A percentile compares a stretch with the other conserved stretches of the same genome.
These are phyloP conservation scores for Rhodotorula sphaerocarpa DNA, from an alignment of 768 basidiomycete genomes.

Conservation along the genomic window DNA sequence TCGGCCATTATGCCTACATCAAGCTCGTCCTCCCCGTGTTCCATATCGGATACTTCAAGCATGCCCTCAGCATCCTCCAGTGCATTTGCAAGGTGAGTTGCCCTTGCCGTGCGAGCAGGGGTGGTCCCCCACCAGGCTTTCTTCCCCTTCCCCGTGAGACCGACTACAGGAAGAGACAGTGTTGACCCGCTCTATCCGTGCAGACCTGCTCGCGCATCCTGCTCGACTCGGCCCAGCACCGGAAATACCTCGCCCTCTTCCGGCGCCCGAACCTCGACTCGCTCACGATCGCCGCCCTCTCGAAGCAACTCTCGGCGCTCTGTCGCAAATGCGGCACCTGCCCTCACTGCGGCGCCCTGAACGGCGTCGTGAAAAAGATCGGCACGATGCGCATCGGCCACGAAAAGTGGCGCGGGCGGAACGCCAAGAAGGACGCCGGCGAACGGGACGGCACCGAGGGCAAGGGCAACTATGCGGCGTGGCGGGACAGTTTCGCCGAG, in stretches of 20 bases:
- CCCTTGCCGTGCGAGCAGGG: background rate
- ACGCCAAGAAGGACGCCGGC: conserved; percentile 78
- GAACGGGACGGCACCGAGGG: conserved; percentile 57
- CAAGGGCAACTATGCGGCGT: conserved; percentile 32
- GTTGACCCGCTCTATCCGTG: conserved; percentile 63
- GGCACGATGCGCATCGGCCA: conserved; percentile 93
- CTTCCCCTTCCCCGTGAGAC: background rate
- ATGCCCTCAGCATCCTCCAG: conserved; percentile 84
- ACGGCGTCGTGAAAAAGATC: conserved; percentile 92
- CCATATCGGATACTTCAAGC: conserved; percentile 97
- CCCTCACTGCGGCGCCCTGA: conserved; percentile 83
- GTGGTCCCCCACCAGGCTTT: no score
- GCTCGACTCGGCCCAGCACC: conserved; percentile 75
- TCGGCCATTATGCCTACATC: conserved; percentile 98
- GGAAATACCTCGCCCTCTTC: conserved; percentile 77
- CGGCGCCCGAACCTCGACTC: conserved; percentile 85
- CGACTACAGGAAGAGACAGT: no score
- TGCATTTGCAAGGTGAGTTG: conserved; percentile 83
- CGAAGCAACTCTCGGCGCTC: conserved; percentile 72
- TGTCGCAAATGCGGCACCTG: conserved; percentile 88
- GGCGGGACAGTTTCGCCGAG: conserved; percentile 55
- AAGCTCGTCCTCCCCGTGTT: conserved; percentile 94
- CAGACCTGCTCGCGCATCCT: conserved; percentile 79
- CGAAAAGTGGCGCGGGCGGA: conserved; percentile 92
- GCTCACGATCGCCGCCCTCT: conserved; percentile 69